Conservation (phyloP, 306 rosid genomes). For the Quillaja saponaria region DNA sequence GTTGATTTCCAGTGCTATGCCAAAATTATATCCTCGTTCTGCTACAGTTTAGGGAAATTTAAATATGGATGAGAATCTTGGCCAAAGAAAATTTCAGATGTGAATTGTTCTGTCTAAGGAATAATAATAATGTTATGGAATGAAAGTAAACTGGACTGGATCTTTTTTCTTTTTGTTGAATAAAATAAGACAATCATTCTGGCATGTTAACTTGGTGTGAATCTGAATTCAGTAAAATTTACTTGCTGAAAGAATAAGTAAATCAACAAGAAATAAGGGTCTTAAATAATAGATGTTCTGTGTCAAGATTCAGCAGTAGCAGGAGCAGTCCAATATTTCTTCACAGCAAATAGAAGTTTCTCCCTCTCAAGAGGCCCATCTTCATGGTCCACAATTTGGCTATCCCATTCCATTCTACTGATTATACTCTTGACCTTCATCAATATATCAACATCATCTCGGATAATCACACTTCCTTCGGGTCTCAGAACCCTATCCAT, state of each 20-base stretch:
- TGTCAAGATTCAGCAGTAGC: conserved; percentile 19
- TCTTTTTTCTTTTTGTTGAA: neutral
- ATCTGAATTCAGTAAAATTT: conserved; percentile 7
- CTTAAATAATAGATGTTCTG: conserved; percentile 3
- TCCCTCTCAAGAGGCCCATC: conserved; percentile 67
- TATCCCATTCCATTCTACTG: conserved; percentile 65
- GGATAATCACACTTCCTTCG: conserved; percentile 68
- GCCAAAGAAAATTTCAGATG: too few species aligned
- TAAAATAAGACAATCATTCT: conserved; percentile 10
- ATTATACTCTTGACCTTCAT: conserved; percentile 52
- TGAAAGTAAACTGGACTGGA: too few species aligned
- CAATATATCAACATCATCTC: conserved; percentile 71
- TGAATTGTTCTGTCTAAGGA: too few species aligned
- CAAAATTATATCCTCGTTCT: too few species aligned
- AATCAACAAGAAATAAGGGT: conserved; percentile 19
- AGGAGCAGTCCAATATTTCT: conserved; percentile 85
- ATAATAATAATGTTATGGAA: too few species aligned
- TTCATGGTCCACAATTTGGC: conserved; percentile 82
- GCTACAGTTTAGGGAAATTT: too few species aligned
- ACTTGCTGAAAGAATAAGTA: neutral
- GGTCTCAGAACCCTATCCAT: conserved; percentile 86
- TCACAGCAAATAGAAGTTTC: conserved; percentile 70
- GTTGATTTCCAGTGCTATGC: too few species aligned
- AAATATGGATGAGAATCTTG: too few species aligned
- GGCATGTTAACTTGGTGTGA: too few species aligned